These are phyloP conservation scores for Lagenaria siceraria DNA, from an alignment of 306 rosid genomes.

Conservation along the genomic window DNA sequence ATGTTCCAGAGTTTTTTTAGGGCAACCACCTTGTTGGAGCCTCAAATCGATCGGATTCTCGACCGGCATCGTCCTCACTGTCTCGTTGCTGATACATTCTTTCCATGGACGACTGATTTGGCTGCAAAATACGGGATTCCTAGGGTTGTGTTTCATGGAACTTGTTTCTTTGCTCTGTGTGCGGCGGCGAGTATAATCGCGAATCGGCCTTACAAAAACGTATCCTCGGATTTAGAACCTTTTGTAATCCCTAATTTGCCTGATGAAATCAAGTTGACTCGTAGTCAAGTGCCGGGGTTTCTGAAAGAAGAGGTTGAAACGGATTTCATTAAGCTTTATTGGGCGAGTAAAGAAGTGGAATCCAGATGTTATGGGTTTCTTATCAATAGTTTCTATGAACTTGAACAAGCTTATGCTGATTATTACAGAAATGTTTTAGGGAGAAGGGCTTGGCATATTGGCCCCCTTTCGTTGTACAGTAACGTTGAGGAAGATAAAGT, in stretches of 20 bases:
- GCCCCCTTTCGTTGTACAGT: constrained; percentile 34
- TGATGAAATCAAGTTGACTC: constrained; percentile 13
- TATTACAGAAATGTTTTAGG: constrained; percentile 19
- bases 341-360: constrained; percentile 11
- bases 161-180: constrained; percentile 14
- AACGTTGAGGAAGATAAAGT: constrained; percentile 5
- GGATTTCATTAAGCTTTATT: background rate
- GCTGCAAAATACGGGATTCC: constrained; percentile 25
- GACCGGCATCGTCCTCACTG: constrained; percentile 15
- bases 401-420: constrained; percentile 34
- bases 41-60: constrained; percentile 15
- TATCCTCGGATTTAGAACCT: constrained; percentile 18
- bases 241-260: constrained; percentile 20
- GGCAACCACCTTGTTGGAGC: constrained; percentile 12
- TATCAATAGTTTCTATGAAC: constrained; percentile 45
- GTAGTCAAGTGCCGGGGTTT: constrained; percentile 6
- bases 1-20: background rate
- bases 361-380: constrained; percentile 30
- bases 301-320: background rate
- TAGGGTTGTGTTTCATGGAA: constrained; percentile 25
- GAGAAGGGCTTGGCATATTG: constrained; percentile 44
- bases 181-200: background rate
- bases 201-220: constrained; percentile 10
- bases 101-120: constrained; percentile 20
- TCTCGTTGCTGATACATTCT: constrained; percentile 15